Evolutionary conservation across 805 yeast genomes (phyloP).

Genomic region (Starmerella riodocensis): DNA sequence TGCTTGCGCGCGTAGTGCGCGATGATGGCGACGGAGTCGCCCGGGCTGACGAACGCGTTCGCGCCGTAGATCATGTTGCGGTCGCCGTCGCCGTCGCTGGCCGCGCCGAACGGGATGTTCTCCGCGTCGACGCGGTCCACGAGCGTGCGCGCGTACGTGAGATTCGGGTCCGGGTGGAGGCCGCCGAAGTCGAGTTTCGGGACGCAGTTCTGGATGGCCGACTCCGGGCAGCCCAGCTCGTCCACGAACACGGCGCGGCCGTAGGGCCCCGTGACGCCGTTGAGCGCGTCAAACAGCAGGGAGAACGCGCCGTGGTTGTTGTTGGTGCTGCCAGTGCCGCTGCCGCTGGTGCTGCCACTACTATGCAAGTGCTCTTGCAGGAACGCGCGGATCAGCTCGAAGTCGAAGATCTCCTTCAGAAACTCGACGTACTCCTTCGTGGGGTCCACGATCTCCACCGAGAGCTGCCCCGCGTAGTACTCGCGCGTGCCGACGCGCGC

Average conservation of each 20-base stretch:
- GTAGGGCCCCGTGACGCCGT: conserved; percentile 96
- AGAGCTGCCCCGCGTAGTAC: conserved; percentile 35
- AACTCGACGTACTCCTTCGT: conserved; percentile 64
- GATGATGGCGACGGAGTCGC: conserved; percentile 94
- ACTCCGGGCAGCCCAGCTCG: conserved; percentile 62
- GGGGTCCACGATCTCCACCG: conserved; percentile 72
- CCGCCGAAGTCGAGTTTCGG: conserved; percentile 95
- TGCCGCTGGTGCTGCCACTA: too few relatives aligned
- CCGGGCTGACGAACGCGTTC: conserved; percentile 89
- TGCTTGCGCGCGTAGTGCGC: conserved; percentile 75
- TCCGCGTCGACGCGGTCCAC: conserved; percentile 77
- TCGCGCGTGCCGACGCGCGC: conserved; percentile 38
- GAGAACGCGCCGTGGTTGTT: conserved; percentile 44
- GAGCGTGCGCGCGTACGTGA: conserved; percentile 80
- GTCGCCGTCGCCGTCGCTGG: conserved; percentile 99
- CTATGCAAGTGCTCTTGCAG: conserved; percentile 28
- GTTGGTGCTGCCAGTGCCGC: too few relatives aligned
- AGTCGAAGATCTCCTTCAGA: conserved; percentile 79
- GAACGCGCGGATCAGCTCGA: conserved; percentile 62
- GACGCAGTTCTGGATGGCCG: conserved; percentile 60
- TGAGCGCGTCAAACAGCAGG: conserved; percentile 75
- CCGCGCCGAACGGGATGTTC: conserved; percentile 86
- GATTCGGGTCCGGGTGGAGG: conserved; percentile 92
- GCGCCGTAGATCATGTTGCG: conserved; percentile 97
- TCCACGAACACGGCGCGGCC: conserved; percentile 73